Percentiles rank a stretch among this genome's conserved stretches.
phyloP scores from a whole-genome alignment of 768 basidiomycete genomes.

The Leccinum variicolor region DNA sequence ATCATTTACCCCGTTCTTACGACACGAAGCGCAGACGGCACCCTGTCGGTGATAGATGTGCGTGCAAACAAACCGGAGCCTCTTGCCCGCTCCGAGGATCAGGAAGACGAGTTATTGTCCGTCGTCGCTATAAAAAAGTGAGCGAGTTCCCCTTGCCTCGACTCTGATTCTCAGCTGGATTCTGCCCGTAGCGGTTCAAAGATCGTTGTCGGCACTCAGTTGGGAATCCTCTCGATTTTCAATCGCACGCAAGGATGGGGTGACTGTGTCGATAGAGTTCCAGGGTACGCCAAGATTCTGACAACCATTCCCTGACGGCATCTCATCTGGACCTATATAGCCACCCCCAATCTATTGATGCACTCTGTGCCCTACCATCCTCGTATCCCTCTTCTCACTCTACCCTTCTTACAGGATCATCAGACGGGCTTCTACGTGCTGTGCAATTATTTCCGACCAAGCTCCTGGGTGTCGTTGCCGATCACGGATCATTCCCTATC shows the following conservation, averaged over 20 bases:
- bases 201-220: constrained; percentile 82
- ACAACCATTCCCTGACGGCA: not conserved
- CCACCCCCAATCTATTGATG: constrained; percentile 89
- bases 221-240: constrained; percentile 88
- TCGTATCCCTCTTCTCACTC: constrained; percentile 59
- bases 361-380: constrained; percentile 70
- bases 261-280: constrained; percentile 88
- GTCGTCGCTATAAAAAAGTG: constrained; percentile 82
- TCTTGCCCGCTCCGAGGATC: constrained; percentile 86
- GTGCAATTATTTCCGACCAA: constrained; percentile 88
- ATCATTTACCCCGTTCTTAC: not conserved
- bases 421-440: constrained; percentile 86
- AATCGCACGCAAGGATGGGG: constrained; percentile 85
- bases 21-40: constrained; percentile 77
- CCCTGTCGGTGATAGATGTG: constrained; percentile 88
- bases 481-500: constrained; percentile 90
- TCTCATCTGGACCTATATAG: constrained; percentile 38
- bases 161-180: not conserved
- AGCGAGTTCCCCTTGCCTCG: constrained; percentile 15
- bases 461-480: constrained; percentile 84
- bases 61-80: constrained; percentile 77
- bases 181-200: constrained; percentile 58
- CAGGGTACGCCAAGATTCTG: constrained; percentile 53
- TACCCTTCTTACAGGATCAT: constrained; percentile 84
- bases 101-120: constrained; percentile 91